Evolutionary conservation across 1,284 basidiomycete species (phyloP).

Genomic region (Papiliotrema fonsecae): DNA sequence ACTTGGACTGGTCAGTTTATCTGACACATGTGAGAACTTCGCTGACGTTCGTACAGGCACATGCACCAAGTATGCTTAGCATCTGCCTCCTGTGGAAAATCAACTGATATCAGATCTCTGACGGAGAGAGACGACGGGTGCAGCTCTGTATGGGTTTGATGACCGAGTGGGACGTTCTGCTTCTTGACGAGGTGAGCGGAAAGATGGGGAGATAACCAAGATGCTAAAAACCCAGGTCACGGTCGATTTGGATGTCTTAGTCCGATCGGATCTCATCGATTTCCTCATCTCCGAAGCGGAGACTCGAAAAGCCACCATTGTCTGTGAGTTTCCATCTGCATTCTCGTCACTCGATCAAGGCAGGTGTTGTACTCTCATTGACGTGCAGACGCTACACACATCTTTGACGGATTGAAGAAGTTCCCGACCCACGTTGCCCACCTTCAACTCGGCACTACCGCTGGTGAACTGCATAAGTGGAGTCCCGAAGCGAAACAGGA

Average conservation of each 20-base stretch:
- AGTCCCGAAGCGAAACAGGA: constrained; percentile 48
- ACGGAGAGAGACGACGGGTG: constrained; percentile 89
- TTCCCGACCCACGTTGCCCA: constrained; percentile 90
- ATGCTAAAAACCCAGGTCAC: constrained; percentile 60
- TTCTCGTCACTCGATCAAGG: neutral
- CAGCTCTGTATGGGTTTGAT: constrained; percentile 97
- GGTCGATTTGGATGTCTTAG: constrained; percentile 96
- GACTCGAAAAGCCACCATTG: constrained; percentile 75
- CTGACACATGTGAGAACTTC: neutral
- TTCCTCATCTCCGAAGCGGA: constrained; percentile 84
- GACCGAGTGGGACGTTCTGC: constrained; percentile 86
- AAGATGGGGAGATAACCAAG: neutral
- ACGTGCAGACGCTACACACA: constrained; percentile 79
- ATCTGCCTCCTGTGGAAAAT: constrained; percentile 57
- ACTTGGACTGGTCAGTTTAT: constrained; percentile 65
- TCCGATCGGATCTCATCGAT: constrained; percentile 80
- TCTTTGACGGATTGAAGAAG: constrained; percentile 79
- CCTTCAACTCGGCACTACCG: constrained; percentile 69
- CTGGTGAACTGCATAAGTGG: constrained; percentile 66
- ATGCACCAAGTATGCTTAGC: constrained; percentile 46
- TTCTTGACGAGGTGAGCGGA: constrained; percentile 74
- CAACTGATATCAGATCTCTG: constrained; percentile 64
- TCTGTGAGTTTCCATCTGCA: constrained; percentile 59
- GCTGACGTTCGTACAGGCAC: constrained; percentile 38
- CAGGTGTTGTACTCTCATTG: neutral